Conservation (phyloP, 1,284 basidiomycete species). For the Irpex lacteus region DNA sequence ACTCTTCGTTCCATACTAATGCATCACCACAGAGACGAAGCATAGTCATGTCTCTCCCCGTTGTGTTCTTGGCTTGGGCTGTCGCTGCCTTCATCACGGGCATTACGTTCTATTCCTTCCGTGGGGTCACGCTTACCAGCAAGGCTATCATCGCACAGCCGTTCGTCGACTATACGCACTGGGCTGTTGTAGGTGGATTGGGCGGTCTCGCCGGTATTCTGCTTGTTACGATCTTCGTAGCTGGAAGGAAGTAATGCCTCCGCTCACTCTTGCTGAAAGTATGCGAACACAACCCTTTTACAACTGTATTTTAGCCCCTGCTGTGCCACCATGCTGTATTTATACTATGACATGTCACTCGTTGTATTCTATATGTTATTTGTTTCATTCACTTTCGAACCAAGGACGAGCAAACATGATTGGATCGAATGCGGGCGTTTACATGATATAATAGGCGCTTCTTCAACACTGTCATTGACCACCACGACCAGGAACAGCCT, state of each 20-base stretch:
- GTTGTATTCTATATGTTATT: not conserved
- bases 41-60: conserved; percentile 66
- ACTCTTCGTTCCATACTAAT: conserved; percentile 1
- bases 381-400: too few species aligned
- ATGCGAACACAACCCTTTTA: not conserved
- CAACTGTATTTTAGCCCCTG: not conserved
- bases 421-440: not conserved
- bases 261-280: too few species aligned
- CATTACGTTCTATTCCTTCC: conserved; percentile 63
- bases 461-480: not conserved
- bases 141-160: conserved; percentile 35
- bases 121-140: conserved; percentile 40
- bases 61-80: conserved; percentile 69
- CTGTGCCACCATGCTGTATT: not conserved
- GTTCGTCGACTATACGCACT: conserved; percentile 58
- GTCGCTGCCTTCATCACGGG: conserved; percentile 64
- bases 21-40: conserved; percentile 46
- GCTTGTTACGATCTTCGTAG: conserved; percentile 47
- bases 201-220: conserved; percentile 63
- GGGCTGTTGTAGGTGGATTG: conserved; percentile 59
- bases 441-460: not conserved
- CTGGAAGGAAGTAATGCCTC: too few species aligned
- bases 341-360: not conserved
- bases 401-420: too few species aligned
- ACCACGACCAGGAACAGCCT: not conserved